A percentile compares a stretch with the other conserved stretches of the same genome.
These are phyloP conservation scores for Hypericum androsaemum DNA, from an alignment of 345 rosid genomes.

Conservation along the genomic window DNA sequence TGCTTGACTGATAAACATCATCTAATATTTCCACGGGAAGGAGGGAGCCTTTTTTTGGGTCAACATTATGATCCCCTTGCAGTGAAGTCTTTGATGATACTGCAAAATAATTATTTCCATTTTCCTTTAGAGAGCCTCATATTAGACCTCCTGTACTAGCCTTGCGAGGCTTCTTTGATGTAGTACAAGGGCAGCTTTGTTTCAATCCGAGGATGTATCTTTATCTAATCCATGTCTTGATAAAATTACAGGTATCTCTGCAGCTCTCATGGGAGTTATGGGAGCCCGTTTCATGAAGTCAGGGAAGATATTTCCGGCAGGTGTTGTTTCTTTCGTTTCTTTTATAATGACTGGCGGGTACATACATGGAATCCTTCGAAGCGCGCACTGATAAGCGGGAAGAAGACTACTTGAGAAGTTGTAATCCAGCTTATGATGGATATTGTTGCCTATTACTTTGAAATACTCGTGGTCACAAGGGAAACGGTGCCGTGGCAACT, in stretches of 20 bases:
- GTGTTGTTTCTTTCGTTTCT: conserved; percentile 70
- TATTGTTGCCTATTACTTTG: not conserved
- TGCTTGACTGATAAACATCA: too few relatives aligned
- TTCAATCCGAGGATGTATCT: conserved; percentile 2
- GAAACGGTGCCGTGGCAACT: too few relatives aligned
- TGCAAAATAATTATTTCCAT: too few relatives aligned
- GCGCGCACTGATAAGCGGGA: conserved; percentile 28
- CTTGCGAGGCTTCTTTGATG: too few relatives aligned
- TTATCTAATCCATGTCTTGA: too few relatives aligned
- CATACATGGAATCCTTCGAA: conserved; percentile 64
- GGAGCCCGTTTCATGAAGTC: conserved; percentile 73
- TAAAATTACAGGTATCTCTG: conserved; percentile 47
- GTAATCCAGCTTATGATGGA: not conserved
- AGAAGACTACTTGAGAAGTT: not conserved
- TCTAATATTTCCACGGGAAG: too few relatives aligned
- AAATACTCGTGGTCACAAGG: not conserved
- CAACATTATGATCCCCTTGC: too few relatives aligned
- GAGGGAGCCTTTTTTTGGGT: too few relatives aligned
- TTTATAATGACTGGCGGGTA: conserved; percentile 81
- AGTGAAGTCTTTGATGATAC: too few relatives aligned
- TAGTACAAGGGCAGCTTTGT: not conserved
- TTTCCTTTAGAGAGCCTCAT: too few relatives aligned
- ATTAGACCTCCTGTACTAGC: too few relatives aligned
- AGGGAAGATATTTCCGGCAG: conserved; percentile 72
- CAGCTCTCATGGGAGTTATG: conserved; percentile 65